A percentile compares a stretch with the other conserved stretches of the same genome.
These are phyloP conservation scores for Domatiomyces catenatus DNA, from an alignment of 2,329 filamentous ascomycete species.

Conservation along the genomic window DNA sequence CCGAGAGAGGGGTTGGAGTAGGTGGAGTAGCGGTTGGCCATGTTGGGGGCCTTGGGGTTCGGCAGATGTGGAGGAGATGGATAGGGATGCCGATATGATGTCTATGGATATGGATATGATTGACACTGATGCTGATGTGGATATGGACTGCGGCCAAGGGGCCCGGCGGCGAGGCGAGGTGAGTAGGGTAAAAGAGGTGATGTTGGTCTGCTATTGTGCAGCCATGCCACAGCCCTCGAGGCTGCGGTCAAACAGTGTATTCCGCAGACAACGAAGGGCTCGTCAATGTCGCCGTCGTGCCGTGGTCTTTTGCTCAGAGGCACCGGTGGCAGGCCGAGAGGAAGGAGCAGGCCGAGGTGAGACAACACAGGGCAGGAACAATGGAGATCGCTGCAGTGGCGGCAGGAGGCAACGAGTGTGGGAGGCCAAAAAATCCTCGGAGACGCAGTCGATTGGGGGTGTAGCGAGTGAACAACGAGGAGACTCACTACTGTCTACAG, in stretches of 20 bases:
- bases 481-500: not conserved
- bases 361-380: not conserved
- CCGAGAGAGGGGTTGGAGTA: slow-evolving; percentile 48
- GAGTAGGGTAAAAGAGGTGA: not conserved
- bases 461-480: not conserved
- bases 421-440: not conserved
- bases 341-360: not conserved
- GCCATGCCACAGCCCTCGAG: not conserved
- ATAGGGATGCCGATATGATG: too few relatives aligned
- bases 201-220: not conserved
- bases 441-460: not conserved
- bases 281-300: not conserved
- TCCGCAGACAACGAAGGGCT: not conserved
- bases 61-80: too few relatives aligned
- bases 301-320: not conserved
- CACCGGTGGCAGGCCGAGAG: not conserved
- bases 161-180: too few relatives aligned
- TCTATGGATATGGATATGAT: too few relatives aligned
- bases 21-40: slow-evolving; percentile 47
- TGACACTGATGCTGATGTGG: not conserved
- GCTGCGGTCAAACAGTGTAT: not conserved
- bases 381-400: not conserved
- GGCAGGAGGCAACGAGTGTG: not conserved
- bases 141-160: not conserved
- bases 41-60: slow-evolving; percentile 18